Percentiles rank a stretch among this genome's conserved stretches.
phyloP scores from a whole-genome alignment of 768 basidiomycete species.

The Symmetrospora coprosmae region DNA sequence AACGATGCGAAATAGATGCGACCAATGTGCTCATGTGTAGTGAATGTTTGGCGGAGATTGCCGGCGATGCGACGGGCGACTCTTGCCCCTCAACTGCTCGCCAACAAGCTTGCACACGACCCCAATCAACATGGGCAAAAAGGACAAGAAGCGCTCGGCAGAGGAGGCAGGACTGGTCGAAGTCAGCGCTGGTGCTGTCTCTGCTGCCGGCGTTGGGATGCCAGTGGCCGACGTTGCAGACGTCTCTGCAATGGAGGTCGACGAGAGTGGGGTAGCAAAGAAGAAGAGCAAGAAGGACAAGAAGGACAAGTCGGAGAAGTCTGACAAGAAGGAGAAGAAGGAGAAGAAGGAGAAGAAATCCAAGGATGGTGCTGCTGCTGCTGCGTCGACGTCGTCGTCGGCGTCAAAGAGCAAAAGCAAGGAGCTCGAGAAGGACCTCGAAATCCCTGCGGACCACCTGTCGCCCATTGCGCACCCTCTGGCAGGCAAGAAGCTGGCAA shows the following conservation, averaged over 20 bases:
- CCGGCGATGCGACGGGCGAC: too few relatives aligned
- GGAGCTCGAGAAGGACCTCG: constrained; percentile 52
- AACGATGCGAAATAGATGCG: too few relatives aligned
- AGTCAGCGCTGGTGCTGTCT: neutral
- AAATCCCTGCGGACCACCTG: constrained; percentile 62
- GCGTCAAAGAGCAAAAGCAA: constrained; percentile 33
- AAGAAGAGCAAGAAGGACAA: constrained; percentile 15
- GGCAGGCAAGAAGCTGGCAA: constrained; percentile 80
- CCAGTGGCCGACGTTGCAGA: constrained; percentile 1
- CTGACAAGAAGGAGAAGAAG: constrained; percentile 33
- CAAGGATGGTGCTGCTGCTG: constrained; percentile 43
- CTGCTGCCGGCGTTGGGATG: constrained; percentile 1
- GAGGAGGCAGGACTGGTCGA: neutral
- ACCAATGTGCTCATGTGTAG: too few relatives aligned
- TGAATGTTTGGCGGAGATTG: too few relatives aligned
- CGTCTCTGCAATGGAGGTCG: neutral
- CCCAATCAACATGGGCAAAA: constrained; percentile 1
- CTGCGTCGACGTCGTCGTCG: neutral
- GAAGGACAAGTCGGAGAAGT: constrained; percentile 17
- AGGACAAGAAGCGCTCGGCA: constrained; percentile 8
- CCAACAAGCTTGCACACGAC: neutral
- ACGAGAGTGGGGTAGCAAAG: neutral
- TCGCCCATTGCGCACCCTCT: constrained; percentile 89
- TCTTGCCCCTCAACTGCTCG: neutral
- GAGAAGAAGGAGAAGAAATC: constrained; percentile 63